Evolutionary conservation across 2,329 filamentous ascomycete species (phyloP), one percentile per base, ranked within the genome.

Genomic region (Penicillium polonicum): DNA sequence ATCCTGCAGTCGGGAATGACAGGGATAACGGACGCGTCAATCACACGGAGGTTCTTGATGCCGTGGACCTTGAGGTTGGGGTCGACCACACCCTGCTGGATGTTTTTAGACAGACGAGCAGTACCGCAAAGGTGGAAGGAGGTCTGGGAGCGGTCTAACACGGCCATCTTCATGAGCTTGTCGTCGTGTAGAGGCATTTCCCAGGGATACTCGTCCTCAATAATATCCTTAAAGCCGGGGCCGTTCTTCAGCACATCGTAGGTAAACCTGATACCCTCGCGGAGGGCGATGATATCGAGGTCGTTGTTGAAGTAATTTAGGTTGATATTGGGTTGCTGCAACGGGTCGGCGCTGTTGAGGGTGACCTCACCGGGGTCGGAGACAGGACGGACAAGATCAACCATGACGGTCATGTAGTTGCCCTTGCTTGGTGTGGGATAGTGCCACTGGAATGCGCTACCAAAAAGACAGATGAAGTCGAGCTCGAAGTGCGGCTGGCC

Each of bases 401-500:
- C 79, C 51, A 88, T 82, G 1, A 87, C 79, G 0, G 83, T 86
- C 54, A 85, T 73, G 70, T 83, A 82, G 64, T 76, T 75, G 0
- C 83, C 84, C 63, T 68, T 58, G 0, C 63, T 63, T 0, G 79
- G 79, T 0, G 68, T 70, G 0, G 77, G 78, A 48, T 75, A 75
- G 59, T 81, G 79, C 78, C 78, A 81, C 64, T 81, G 79, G 71
- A 82, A 82, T 0, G 79, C 79, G 12, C 72, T 72, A 41, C 78
- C 72, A 67, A 87, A 87, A 76, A 87, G 79, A 52, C 78, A 74
- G 12, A 88, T 80, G 64, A 87, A 87, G 71, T 87, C 84, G 35
- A 85, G 77, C 71, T 86, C 83, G 61, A 86, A 85, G 61, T 86
- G 83, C 27, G 84, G 83, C 68, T 86, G 82, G 7, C 82, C 83